These are phyloP conservation scores for Aspergillus sclerotialis DNA, from an alignment of 2,329 filamentous ascomycete species.

Conservation along the genomic window DNA sequence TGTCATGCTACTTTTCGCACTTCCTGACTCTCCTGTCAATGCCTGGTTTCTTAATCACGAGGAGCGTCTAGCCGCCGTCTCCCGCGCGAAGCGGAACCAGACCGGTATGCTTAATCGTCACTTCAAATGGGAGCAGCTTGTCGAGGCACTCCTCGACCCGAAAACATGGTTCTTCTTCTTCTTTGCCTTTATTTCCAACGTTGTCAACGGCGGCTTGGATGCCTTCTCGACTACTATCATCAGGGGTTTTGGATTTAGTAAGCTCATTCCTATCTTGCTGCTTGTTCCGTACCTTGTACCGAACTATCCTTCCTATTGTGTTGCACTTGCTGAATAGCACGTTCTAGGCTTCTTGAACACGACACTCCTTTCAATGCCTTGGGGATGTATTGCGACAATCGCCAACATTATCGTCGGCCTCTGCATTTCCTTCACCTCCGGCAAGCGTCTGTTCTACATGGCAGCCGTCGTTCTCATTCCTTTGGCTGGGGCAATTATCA, in stretches of 20 bases:
- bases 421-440: too few species aligned
- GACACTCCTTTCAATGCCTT: too few species aligned
- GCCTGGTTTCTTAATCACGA: slow-evolving; percentile 32
- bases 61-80: slow-evolving; percentile 1
- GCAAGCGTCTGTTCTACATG: too few species aligned
- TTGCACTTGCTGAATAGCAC: too few species aligned
- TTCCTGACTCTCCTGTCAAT: slow-evolving; percentile 3
- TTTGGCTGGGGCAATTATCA: too few species aligned
- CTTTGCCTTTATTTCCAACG: slow-evolving; percentile 25
- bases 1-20: slow-evolving; percentile 1
- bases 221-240: not conserved
- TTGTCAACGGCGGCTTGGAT: slow-evolving; percentile 36
- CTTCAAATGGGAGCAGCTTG: slow-evolving; percentile 47
- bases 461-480: too few species aligned
- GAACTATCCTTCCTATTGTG: too few species aligned
- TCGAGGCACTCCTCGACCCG: slow-evolving; percentile 47
- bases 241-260: not conserved
- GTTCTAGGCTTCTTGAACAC: too few species aligned
- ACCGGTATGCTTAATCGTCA: slow-evolving; percentile 50
- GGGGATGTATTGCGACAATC: too few species aligned
- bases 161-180: slow-evolving; percentile 47
- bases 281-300: too few species aligned
- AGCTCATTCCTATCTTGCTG: too few species aligned
- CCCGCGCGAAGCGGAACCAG: slow-evolving; percentile 37
- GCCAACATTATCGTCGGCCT: too few species aligned